Percentiles rank a stretch among this genome's conserved stretches.
These are phyloP conservation scores for Takakia lepidozioides DNA, from an alignment of 225 moss, liverwort and hornwort species.

Conservation along the genomic window DNA sequence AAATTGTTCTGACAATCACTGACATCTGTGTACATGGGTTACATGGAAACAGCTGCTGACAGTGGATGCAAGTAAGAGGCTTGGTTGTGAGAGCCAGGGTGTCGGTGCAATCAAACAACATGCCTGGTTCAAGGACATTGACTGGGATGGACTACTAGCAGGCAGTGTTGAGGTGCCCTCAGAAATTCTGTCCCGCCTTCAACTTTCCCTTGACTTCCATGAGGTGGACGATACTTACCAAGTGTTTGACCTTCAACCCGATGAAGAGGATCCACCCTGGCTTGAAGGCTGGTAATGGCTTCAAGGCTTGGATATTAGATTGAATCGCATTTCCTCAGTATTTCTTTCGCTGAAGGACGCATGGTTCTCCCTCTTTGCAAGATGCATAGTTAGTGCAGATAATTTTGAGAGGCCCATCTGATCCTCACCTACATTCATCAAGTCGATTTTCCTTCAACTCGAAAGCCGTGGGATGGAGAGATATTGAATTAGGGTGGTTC, in stretches of 20 bases:
- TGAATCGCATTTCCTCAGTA: no score
- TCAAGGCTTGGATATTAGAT: no score
- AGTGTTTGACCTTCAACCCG: constrained; percentile 49
- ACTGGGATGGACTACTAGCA: constrained; percentile 40
- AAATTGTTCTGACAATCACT: no score
- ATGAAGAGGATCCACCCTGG: constrained; percentile 57
- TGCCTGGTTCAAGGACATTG: constrained; percentile 35
- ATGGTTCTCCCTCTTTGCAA: no score
- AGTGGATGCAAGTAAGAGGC: constrained; percentile 30
- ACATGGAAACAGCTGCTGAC: constrained; percentile 30
- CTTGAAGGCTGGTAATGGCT: constrained; percentile 45
- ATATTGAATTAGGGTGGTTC: no score
- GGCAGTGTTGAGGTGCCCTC: constrained; percentile 21
- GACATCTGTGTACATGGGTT: not conserved
- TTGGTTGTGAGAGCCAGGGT: constrained; percentile 39
- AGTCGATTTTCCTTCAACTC: no score
- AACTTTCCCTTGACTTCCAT: constrained; percentile 37
- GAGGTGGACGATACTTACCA: constrained; percentile 56
- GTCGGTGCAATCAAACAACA: constrained; percentile 25
- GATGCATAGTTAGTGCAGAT: no score
- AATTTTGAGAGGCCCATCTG: no score
- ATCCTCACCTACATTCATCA: no score
- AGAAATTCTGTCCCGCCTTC: constrained; percentile 42
- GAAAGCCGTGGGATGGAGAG: no score
- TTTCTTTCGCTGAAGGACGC: no score